Base-by-base conservation (phyloP, 2,329 filamentous ascomycete species). In the Phaeophleospora eucalypticola region DNA sequence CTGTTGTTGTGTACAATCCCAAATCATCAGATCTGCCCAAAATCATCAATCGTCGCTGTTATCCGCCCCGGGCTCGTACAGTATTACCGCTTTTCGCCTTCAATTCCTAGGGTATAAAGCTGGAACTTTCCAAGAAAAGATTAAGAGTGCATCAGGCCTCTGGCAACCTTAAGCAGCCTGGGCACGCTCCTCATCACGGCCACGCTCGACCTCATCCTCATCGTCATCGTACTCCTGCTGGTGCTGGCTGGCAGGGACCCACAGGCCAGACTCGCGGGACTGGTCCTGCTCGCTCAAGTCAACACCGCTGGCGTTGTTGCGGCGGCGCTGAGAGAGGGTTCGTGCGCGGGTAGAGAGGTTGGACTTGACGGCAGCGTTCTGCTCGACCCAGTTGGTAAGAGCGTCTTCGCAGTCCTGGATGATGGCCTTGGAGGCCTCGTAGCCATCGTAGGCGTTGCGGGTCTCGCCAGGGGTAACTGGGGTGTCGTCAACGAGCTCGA, bases 321-420 rank as follows among this genome's bases (percentile, higher is more conserved):
- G 72, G 51, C 89, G 85, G 59, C 90, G 85, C 68, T 89, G 88
- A 37, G 88, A 95, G 29, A 97, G 80, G 14, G 85, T 94, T 58
- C 90, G 88, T 34, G 91, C 83, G 49, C 93, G 88, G 15, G 84
- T 86, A 3, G 89, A 95, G 40, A 98, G 82, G 68, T 88, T 90
- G 55, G 90, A 84, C 46, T 80, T 86, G 58, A 98, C 89, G 37
- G 88, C 84, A 4, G 93, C 91, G 65, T 94, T 93, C 62, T 89
- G 84, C 48, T 83, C 80, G 33, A 97, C 89, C 93, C 93, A 98
- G 77, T 95, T 96, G 68, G 89, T 96, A 51, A 98, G 83, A 1
- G 93, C 81, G 66, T 97, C 90, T 72, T 98, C 93, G 69, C 93
- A 98, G 71, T 98, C 93, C 74, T 98, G 93, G 64, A 98, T 97